Conservation (phyloP, 352 stramenopile genomes). For the Plasmopara halstedii region DNA sequence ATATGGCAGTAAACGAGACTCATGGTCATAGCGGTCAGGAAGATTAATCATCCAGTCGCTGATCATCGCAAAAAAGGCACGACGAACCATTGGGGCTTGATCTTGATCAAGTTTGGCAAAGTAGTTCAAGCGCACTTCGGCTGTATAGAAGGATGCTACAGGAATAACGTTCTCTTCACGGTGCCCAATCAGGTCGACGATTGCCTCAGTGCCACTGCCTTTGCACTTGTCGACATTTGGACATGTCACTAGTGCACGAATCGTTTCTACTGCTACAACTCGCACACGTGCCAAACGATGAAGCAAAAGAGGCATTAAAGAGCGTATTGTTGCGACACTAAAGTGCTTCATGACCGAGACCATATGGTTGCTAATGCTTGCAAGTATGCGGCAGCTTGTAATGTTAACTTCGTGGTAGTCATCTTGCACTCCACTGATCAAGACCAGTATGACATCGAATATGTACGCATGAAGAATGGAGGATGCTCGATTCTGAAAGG, state of each 20-base stretch:
- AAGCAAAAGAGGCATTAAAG: slow-evolving; percentile 66
- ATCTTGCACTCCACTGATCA: slow-evolving; percentile 75
- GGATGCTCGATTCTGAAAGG: slow-evolving; percentile 43
- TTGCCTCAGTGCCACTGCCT: slow-evolving; percentile 91
- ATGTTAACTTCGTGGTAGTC: slow-evolving; percentile 86
- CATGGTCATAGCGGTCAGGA: slow-evolving; percentile 91
- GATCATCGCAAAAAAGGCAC: slow-evolving; percentile 84
- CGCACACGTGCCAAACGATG: slow-evolving; percentile 88
- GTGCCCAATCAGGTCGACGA: slow-evolving; percentile 92
- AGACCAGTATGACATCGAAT: slow-evolving; percentile 62
- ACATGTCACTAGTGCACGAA: slow-evolving; percentile 77
- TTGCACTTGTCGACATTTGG: slow-evolving; percentile 89
- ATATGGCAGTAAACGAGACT: slow-evolving; percentile 92
- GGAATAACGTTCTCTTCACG: slow-evolving; percentile 93
- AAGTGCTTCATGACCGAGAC: slow-evolving; percentile 92
- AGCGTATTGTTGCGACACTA: slow-evolving; percentile 81
- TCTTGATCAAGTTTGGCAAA: slow-evolving; percentile 90
- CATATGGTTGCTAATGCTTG: slow-evolving; percentile 54
- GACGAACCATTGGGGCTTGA: slow-evolving; percentile 67
- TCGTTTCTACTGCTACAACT: slow-evolving; percentile 73
- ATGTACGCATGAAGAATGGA: slow-evolving; percentile 79
- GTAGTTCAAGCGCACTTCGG: slow-evolving; percentile 88
- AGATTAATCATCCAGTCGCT: slow-evolving; percentile 86
- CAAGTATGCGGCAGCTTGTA: slow-evolving; percentile 44
- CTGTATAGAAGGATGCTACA: slow-evolving; percentile 90